A percentile compares a stretch with the other conserved stretches of the same genome.
Conservation (phyloP, 2,329 filamentous ascomycete genomes). For the Penicillium sp. region DNA sequence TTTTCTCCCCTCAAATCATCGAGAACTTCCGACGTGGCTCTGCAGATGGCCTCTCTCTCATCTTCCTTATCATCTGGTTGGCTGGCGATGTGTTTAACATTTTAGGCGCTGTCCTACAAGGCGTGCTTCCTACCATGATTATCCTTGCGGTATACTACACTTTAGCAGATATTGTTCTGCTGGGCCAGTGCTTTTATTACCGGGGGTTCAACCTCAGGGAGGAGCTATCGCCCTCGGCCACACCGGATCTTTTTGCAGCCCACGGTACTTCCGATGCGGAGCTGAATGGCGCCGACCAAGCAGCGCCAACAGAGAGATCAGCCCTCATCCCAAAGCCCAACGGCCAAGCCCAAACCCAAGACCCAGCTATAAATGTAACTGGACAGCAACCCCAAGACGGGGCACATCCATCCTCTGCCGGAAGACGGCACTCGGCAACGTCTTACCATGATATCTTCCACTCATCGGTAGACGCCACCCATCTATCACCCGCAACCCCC, state of each 20-base stretch:
- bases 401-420: slow-evolving; percentile 8
- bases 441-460: slow-evolving; percentile 48
- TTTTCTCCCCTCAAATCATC: slow-evolving; percentile 95
- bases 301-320: slow-evolving; percentile 30
- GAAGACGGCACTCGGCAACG: slow-evolving; percentile 27
- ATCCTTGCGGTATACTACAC: slow-evolving; percentile 95
- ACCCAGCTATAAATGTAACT: not conserved
- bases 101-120: slow-evolving; percentile 83
- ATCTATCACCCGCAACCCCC: slow-evolving; percentile 79
- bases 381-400: slow-evolving; percentile 4
- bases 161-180: slow-evolving; percentile 81
- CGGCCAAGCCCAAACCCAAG: slow-evolving; percentile 14
- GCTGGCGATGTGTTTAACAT: slow-evolving; percentile 96
- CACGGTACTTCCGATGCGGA: slow-evolving; percentile 14
- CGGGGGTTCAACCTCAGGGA: slow-evolving; percentile 63
- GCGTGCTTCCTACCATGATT: slow-evolving; percentile 91
- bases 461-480: slow-evolving; percentile 58
- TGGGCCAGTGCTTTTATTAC: slow-evolving; percentile 94
- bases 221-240: slow-evolving; percentile 21
- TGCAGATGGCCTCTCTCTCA: slow-evolving; percentile 82
- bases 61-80: slow-evolving; percentile 92
- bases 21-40: slow-evolving; percentile 85
- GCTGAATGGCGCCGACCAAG: slow-evolving; percentile 19
- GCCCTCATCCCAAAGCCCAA: slow-evolving; percentile 26
- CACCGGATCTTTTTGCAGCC: slow-evolving; percentile 11